Conservation (phyloP, 352 stramenopile species). For the Phytophthora europaea region DNA sequence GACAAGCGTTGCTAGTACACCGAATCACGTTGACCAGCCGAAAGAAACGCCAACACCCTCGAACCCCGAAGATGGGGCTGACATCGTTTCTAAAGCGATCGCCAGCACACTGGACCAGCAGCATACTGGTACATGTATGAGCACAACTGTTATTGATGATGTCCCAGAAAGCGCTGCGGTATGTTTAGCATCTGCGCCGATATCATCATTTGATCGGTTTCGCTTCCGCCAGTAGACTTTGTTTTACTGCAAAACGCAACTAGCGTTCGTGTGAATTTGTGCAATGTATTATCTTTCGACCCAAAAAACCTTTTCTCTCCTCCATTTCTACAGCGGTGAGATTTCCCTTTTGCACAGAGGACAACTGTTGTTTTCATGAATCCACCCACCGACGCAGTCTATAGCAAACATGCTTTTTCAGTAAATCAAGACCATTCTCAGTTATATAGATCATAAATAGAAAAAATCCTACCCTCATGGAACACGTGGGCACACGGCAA, state of each 20-base stretch:
- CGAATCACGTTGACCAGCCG: constrained; percentile 7
- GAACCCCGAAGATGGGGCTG: constrained; percentile 4
- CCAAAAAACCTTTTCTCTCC: not conserved
- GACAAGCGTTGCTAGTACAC: constrained; percentile 16
- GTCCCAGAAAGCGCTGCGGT: not conserved
- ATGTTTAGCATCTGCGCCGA: not conserved
- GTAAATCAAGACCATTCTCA: not conserved
- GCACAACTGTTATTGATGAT: not conserved
- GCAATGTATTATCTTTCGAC: constrained; percentile 20
- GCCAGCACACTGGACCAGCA: constrained; percentile 1
- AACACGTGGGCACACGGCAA: constrained; percentile 83
- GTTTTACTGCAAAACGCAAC: not conserved
- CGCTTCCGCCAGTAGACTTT: constrained; percentile 33
- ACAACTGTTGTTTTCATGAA: constrained; percentile 85
- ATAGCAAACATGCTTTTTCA: not conserved
- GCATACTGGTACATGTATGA: not conserved
- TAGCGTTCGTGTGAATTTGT: constrained; percentile 16
- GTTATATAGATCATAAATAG: not conserved
- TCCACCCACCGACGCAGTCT: constrained; percentile 80
- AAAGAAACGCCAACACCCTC: constrained; percentile 7
- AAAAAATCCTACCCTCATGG: constrained; percentile 59
- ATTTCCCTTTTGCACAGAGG: constrained; percentile 82
- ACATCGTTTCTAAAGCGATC: not conserved
- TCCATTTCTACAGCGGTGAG: constrained; percentile 30
- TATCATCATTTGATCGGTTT: constrained; percentile 47